Evolutionary conservation across 306 rosid species (phyloP).

Genomic region (Fagus sylvatica): DNA sequence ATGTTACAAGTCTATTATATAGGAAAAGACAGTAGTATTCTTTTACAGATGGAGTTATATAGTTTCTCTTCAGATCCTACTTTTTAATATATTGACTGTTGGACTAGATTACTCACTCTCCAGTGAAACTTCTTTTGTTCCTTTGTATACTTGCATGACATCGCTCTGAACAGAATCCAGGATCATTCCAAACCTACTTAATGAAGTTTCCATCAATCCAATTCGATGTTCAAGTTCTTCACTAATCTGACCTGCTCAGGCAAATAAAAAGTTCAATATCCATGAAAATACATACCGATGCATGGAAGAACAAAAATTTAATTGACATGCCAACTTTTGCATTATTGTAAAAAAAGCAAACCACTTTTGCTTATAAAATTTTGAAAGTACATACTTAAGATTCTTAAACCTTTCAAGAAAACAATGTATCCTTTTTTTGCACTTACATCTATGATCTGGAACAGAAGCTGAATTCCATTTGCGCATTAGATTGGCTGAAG

Average conservation of each 20-base stretch:
- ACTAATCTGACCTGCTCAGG: conserved; percentile 65
- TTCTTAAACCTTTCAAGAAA: conserved; percentile 1
- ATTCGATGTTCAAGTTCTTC: conserved; percentile 86
- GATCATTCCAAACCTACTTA: conserved; percentile 78
- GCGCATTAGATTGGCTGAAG: conserved; percentile 64
- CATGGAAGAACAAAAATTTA: conserved; percentile 20
- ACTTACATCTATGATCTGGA: conserved; percentile 68
- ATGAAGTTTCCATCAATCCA: conserved; percentile 81
- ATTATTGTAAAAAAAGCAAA: conserved; percentile 13
- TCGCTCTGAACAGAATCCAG: conserved; percentile 94
- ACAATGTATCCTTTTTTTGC: conserved; percentile 9
- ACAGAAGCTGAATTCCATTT: conserved; percentile 70
- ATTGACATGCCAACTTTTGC: conserved; percentile 12
- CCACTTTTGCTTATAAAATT: neutral
- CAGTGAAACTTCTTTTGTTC: conserved; percentile 68
- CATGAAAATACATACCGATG: conserved; percentile 1
- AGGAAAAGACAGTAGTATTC: neutral
- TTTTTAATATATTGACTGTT: conserved; percentile 21
- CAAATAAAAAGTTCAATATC: conserved; percentile 23
- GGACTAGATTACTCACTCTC: conserved; percentile 64
- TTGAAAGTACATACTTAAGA: conserved; percentile 3
- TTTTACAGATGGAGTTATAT: neutral
- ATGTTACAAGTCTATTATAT: neutral
- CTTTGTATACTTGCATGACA: conserved; percentile 79
- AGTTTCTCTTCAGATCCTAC: conserved; percentile 24